Evolutionary conservation across 352 stramenopile species (phyloP), one percentile per base, ranked within the genome.

Genomic region (Achlya hypogyna): DNA sequence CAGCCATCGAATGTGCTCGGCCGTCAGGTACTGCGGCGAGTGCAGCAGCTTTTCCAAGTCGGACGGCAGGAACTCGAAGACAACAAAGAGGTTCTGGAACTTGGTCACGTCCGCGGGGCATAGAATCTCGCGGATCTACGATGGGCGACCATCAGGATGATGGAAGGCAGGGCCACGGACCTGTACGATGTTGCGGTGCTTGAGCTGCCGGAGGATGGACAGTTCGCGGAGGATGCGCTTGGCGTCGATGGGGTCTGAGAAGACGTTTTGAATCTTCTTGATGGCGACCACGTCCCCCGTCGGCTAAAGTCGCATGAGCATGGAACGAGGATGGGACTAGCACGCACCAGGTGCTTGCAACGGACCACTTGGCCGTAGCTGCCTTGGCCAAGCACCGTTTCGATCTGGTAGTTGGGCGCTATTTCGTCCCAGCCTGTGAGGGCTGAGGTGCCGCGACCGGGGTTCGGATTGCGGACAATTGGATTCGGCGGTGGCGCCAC

Each of bases 251-350:
- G 85, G 85, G 38, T 94, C 85, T 14, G 85, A 89, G 56, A 94
- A 94, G 10, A 94, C 85, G 58, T 94, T 94, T 64, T 92, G 83
- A 63, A 92, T 92, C 70, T 91, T 91, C 75, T 94, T 94, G 70
- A 94, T 94, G 6, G 85, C 85, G 51, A 94, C 85, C 65, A 94
- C 86, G 65, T 94, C 85, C 25, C 83, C 83, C n/a, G 85, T 92
- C 22, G 85, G 80, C 63, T 63, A 62, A n/a, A n/a, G n/a, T n/a
- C n/a, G n/a, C n/a, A n/a, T 14, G 12, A 20, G 12, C 14, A 20
- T 49, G 14, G 12, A 49, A 20, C 20, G 40, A 20, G 20, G 12
- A n/a, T n/a, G n/a, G n/a, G n/a, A n/a, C n/a, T n/a, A n/a, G n/a
- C n/a, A n/a, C n/a, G 35, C 52, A 63, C 63, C n/a, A 92, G 43